Evolutionary conservation across 2,329 filamentous ascomycete genomes (phyloP).

Genomic region (Emmonsiellopsis sp.): DNA sequence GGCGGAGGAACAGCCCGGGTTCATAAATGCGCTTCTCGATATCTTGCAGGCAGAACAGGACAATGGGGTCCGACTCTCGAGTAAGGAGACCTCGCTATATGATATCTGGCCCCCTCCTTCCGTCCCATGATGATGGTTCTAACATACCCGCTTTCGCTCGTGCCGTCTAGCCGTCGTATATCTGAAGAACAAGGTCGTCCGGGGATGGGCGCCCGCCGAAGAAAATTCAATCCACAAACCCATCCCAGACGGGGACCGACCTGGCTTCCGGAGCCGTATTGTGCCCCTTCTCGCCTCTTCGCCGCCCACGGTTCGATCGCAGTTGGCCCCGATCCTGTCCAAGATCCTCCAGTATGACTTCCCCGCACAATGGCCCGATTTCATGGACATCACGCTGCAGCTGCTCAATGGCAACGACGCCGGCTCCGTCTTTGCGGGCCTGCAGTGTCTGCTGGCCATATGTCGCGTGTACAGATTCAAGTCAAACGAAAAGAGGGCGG

Average conservation of each 20-base stretch:
- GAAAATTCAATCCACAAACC: slow-evolving; percentile 62
- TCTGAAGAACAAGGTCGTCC: slow-evolving; percentile 92
- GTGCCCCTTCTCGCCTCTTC: slow-evolving; percentile 80
- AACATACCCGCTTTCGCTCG: background rate
- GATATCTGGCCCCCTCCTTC: slow-evolving; percentile 25
- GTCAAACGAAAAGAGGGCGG: slow-evolving; percentile 65
- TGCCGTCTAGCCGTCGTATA: slow-evolving; percentile 71
- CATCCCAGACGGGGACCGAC: slow-evolving; percentile 84
- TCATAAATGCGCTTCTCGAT: slow-evolving; percentile 81
- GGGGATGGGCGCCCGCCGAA: slow-evolving; percentile 75
- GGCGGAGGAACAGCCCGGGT: slow-evolving; percentile 85
- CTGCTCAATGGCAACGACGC: slow-evolving; percentile 80
- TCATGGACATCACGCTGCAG: slow-evolving; percentile 85
- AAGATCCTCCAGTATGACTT: slow-evolving; percentile 96
- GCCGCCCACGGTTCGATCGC: slow-evolving; percentile 71
- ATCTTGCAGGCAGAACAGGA: slow-evolving; percentile 86
- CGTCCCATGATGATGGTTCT: slow-evolving; percentile 14
- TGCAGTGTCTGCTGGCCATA: slow-evolving; percentile 89
- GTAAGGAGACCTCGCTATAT: slow-evolving; percentile 41
- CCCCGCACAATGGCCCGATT: slow-evolving; percentile 85
- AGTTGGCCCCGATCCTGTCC: slow-evolving; percentile 88
- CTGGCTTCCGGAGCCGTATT: slow-evolving; percentile 73
- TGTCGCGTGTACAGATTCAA: slow-evolving; percentile 96
- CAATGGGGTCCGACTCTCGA: slow-evolving; percentile 71
- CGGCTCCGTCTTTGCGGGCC: slow-evolving; percentile 77